Percentiles rank a stretch among this genome's conserved stretches.
These are phyloP conservation scores for Aspergillus hancockii DNA, from an alignment of 495 filamentous ascomycete genomes.

Conservation along the genomic window DNA sequence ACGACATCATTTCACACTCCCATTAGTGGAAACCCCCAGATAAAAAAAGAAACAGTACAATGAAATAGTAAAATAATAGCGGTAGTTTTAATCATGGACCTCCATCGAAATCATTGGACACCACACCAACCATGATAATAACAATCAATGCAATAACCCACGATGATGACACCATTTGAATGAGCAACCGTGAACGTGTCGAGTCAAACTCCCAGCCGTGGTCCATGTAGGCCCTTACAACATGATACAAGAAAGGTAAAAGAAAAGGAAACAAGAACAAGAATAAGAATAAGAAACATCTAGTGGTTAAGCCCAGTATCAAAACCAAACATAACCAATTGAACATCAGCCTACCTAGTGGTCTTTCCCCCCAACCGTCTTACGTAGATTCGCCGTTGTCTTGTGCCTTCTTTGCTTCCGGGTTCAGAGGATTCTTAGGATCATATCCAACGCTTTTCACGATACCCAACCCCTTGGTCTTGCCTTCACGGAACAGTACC, in stretches of 20 bases:
- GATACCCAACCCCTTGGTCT: conserved; percentile 94
- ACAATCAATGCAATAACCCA: neutral
- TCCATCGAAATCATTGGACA: neutral
- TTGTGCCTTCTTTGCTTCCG: conserved; percentile 29
- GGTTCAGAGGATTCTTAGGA: conserved; percentile 56
- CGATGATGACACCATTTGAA: neutral
- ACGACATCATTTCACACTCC: no score
- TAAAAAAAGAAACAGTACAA: neutral
- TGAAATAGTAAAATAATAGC: neutral
- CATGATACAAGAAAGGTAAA: neutral
- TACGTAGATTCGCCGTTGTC: neutral
- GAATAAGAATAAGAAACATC: neutral
- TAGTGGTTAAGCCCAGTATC: neutral
- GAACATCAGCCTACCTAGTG: neutral
- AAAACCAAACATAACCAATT: neutral
- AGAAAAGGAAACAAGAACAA: neutral
- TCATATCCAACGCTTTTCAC: conserved; percentile 93
- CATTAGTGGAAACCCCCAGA: neutral
- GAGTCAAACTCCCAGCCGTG: neutral
- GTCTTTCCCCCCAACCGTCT: neutral
- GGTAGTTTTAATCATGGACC: no score
- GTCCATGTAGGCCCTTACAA: neutral
- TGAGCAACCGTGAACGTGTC: neutral
- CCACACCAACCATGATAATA: neutral
- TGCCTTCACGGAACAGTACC: conserved; percentile 89